Evolutionary conservation across 768 basidiomycete genomes (phyloP), one percentile per base, ranked within the genome.

Genomic region (Russula compacta): DNA sequence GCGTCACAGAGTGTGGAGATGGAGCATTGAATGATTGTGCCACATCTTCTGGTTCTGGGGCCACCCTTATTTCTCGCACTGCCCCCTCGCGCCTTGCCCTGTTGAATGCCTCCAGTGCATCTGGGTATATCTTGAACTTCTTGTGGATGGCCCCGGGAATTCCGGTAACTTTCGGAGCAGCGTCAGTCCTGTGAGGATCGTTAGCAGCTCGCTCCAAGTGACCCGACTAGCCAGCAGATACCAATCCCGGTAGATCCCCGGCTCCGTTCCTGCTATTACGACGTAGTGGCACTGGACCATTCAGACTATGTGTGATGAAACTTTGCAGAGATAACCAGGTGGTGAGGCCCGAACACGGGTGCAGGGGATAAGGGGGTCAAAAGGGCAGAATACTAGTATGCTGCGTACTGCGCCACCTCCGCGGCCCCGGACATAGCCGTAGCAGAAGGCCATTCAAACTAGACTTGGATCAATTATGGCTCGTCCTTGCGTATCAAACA

Each of bases 381-480:
- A 9, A 19, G 48, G n/a, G 35, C 54, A 39, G 33, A 12, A 12
- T 29, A 29, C 24, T 29, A 46, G 33, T 14, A 12, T 33, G 19
- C 15, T 24, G 61, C 47, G 56, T 33, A 32, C 15, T 24, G 61
- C 47, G 56, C 56, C 52, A 51, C 44, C 10, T 43, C 32, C 51
- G 46, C 46, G 57, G 56, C 33, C 19, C 46, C 61, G 61, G 61
- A 49, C 40, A 54, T 58, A 63, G 52, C 61, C 61, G 61, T 54
- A 42, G 44, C 15, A 6, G 42, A 43, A 15, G 21, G 24, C 2
- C 11, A 46, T 21, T 24, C 44, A 21, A 21, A 44, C 43, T 19
- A 43, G 42, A 29, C 24, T 42, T n/a, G 4, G 9, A 21, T 46
- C 44, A 10, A 46, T 21, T 21, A 21, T 6, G 11, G 21, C 2